Conservation (phyloP, 768 basidiomycete genomes). For the Lactarius hatsudake region DNA sequence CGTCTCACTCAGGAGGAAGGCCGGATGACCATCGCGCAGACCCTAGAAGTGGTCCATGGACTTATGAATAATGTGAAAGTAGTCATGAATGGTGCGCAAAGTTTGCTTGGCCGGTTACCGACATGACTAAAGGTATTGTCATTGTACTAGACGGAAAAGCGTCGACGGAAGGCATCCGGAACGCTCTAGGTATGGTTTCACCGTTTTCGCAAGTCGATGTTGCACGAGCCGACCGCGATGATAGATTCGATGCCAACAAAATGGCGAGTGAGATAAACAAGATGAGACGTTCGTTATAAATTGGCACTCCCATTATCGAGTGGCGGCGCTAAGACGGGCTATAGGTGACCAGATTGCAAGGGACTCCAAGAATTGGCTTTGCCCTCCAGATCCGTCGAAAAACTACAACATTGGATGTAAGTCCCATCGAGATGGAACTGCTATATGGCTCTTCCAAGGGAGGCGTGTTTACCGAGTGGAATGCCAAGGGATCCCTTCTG, state of each 20-base stretch:
- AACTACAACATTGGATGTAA: neutral
- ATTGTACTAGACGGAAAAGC: neutral
- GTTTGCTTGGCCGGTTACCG: neutral
- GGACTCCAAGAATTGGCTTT: neutral
- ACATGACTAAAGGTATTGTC: neutral
- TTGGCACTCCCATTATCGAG: too few species aligned
- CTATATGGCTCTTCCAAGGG: slow-evolving; percentile 1
- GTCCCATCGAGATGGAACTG: neutral
- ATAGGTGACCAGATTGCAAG: slow-evolving; percentile 1
- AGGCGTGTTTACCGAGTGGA: neutral
- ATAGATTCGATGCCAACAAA: slow-evolving; percentile 2
- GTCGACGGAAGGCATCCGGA: neutral
- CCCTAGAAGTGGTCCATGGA: slow-evolving; percentile 1
- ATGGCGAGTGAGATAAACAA: neutral
- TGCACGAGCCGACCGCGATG: neutral
- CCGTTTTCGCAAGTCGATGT: neutral
- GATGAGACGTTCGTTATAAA: neutral
- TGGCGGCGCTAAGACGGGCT: neutral
- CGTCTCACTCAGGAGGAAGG: slow-evolving; percentile 8
- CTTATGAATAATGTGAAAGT: slow-evolving; percentile 1
- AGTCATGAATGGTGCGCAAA: slow-evolving; percentile 4
- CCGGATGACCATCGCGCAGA: neutral
- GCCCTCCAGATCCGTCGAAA: slow-evolving; percentile 14
- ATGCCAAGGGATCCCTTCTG: neutral
- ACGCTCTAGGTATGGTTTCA: neutral